These are phyloP conservation scores for Echites panduratus DNA, from an alignment of 257 asterid genomes.

Conservation along the genomic window DNA sequence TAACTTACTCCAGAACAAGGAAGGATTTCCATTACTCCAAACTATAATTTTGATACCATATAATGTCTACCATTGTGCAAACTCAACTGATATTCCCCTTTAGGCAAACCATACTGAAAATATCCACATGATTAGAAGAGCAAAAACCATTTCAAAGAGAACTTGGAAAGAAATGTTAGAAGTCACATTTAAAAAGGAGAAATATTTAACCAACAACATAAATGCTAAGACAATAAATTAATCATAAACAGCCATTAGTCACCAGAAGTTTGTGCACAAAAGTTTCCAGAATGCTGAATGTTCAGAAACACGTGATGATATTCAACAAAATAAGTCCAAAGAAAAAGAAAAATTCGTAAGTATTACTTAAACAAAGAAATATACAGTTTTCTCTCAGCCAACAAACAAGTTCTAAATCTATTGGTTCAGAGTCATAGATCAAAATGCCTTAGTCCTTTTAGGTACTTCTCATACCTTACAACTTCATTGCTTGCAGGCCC, in stretches of 20 bases:
- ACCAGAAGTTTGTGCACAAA: not conserved
- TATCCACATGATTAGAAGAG: slow-evolving; percentile 12
- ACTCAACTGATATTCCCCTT: slow-evolving; percentile 17
- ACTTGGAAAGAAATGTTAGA: slow-evolving; percentile 8
- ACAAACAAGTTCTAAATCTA: not conserved
- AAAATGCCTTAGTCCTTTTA: not conserved
- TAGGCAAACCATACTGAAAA: slow-evolving; percentile 1
- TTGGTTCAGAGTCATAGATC: not conserved
- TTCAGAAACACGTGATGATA: not conserved
- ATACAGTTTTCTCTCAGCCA: not conserved
- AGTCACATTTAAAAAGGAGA: not conserved
- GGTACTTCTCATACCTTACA: not conserved
- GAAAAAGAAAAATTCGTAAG: not conserved
- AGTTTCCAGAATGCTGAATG: not conserved
- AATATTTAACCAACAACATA: slow-evolving; percentile 2
- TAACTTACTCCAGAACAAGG: slow-evolving; percentile 45
- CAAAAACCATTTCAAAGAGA: slow-evolving; percentile 10
- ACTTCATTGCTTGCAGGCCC: not conserved
- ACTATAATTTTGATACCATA: slow-evolving; percentile 29
- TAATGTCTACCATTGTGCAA: slow-evolving; percentile 21
- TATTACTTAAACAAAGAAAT: not conserved
- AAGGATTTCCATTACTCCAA: slow-evolving; percentile 62
- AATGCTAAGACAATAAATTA: slow-evolving; percentile 7
- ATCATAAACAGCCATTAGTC: slow-evolving; percentile 7
- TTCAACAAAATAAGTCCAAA: not conserved